phyloP scores from a whole-genome alignment of 106 monocot genomes.

The Dactylorhiza incarnata region DNA sequence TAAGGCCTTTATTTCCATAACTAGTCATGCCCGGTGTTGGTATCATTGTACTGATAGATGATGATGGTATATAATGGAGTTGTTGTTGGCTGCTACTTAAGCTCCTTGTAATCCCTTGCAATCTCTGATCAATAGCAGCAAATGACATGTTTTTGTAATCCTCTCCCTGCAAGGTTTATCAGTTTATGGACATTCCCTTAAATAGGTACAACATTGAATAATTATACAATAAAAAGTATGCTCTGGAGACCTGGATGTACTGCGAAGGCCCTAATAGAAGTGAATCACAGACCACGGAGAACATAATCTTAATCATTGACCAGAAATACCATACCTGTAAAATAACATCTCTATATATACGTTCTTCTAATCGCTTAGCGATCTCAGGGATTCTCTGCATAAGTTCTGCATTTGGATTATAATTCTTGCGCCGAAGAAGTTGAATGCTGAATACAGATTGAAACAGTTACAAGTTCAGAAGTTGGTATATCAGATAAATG shows the following conservation, averaged over 20 bases:
- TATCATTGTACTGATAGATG: conserved; percentile 64
- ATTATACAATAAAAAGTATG: background rate
- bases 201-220: background rate
- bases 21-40: conserved; percentile 75
- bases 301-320: background rate
- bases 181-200: background rate
- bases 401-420: conserved; percentile 16
- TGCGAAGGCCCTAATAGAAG: background rate
- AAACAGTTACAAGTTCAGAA: background rate
- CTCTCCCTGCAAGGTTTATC: conserved; percentile 18
- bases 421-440: conserved; percentile 29
- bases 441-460: conserved; percentile 4
- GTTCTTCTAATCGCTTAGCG: conserved; percentile 43
- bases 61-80: conserved; percentile 21
- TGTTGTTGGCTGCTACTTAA: conserved; percentile 22
- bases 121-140: conserved; percentile 39
- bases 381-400: conserved; percentile 41
- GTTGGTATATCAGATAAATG: background rate
- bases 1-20: conserved; percentile 25
- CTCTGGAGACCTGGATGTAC: background rate
- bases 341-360: conserved; percentile 34
- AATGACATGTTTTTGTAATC: conserved; percentile 56
- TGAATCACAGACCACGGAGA: background rate
- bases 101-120: conserved; percentile 31
- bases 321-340: conserved; percentile 32